Conservation (phyloP, 148 eudicot genomes). For the Cornus florida region DNA sequence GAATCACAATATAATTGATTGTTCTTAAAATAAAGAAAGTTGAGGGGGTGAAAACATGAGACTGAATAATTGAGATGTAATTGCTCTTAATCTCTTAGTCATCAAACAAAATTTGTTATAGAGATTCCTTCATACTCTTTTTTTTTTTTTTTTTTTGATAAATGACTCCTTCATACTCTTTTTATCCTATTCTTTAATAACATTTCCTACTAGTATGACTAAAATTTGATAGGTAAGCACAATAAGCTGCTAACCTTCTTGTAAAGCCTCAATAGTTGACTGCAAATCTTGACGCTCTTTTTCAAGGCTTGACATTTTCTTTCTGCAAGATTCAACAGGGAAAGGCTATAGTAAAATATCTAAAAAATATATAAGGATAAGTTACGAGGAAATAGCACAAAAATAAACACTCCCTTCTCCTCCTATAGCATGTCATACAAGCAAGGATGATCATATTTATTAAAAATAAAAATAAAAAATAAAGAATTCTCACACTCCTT, state of each 20-base stretch:
- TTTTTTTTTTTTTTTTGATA: no score
- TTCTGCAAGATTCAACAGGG: constrained; percentile 46
- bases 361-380: not conserved
- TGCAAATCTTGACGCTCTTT: constrained; percentile 87
- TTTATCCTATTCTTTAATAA: constrained; percentile 13
- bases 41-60: not conserved
- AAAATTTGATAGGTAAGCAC: constrained; percentile 1
- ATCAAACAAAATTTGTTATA: not conserved
- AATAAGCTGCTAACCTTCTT: constrained; percentile 62
- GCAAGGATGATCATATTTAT: not conserved
- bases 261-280: constrained; percentile 81
- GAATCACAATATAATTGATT: not conserved
- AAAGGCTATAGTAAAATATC: constrained; percentile 6
- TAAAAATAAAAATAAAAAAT: constrained; percentile 17
- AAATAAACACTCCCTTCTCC: not conserved
- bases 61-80: not conserved
- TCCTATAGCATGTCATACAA: not conserved
- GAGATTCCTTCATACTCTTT: no score
- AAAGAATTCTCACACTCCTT: not conserved
- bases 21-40: not conserved
- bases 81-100: not conserved
- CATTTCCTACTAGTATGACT: not conserved
- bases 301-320: constrained; percentile 75
- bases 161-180: not conserved
- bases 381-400: constrained; percentile 1